Evolutionary conservation across 192 early-diverging fungal species (phyloP).

Genomic region (Umbelopsis sp.): DNA sequence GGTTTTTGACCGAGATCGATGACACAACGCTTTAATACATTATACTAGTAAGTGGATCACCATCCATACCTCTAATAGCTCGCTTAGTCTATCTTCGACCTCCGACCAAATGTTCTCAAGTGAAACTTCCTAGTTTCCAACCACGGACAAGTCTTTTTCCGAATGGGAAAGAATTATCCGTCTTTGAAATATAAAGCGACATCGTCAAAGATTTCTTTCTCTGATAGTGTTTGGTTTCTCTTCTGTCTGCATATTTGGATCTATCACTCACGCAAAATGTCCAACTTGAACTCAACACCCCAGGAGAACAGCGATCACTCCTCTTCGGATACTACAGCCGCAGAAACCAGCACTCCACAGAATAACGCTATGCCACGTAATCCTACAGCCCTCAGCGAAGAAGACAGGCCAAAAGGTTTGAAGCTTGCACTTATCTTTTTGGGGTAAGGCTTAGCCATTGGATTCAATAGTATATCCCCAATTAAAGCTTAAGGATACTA

Average conservation of each 20-base stretch:
- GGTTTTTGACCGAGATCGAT: too few relatives aligned
- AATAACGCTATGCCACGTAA: not conserved
- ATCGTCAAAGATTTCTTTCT: not conserved
- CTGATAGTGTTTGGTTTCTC: not conserved
- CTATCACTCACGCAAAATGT: not conserved
- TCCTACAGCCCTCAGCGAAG: not conserved
- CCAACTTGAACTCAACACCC: not conserved
- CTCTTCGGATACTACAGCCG: not conserved
- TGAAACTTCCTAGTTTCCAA: not conserved
- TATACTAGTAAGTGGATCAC: too few relatives aligned
- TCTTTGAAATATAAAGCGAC: not conserved
- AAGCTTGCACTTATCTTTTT: slow-evolving; percentile 13
- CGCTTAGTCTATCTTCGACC: too few relatives aligned
- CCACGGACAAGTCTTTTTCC: not conserved
- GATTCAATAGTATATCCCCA: not conserved
- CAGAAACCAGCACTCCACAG: not conserved
- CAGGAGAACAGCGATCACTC: not conserved
- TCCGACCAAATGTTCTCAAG: too few relatives aligned
- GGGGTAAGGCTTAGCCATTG: not conserved
- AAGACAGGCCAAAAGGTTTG: slow-evolving; percentile 7
- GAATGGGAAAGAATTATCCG: not conserved
- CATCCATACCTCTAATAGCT: too few relatives aligned
- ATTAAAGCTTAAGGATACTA: not conserved
- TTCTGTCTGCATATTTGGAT: not conserved
- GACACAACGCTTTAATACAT: too few relatives aligned